Evolutionary conservation across 805 yeast genomes (phyloP).

Genomic region (Ogataea ganodermae): DNA sequence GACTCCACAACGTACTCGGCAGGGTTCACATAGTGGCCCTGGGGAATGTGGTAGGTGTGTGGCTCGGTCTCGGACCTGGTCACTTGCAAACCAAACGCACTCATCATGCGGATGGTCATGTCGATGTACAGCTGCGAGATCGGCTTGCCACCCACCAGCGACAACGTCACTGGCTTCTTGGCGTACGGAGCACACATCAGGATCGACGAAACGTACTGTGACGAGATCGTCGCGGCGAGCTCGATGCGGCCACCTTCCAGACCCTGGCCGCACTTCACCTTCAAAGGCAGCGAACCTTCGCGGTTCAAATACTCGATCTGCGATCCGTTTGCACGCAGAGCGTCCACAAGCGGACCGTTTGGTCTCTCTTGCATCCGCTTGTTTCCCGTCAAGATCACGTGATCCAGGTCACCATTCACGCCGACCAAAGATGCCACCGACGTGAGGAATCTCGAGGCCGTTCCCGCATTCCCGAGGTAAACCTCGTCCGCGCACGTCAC

Average conservation of each 20-base stretch:
- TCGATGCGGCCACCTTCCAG: constrained; percentile 91
- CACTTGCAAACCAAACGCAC: constrained; percentile 80
- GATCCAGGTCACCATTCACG: constrained; percentile 40
- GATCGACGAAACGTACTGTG: constrained; percentile 95
- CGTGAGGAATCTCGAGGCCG: constrained; percentile 93
- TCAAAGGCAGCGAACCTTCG: constrained; percentile 84
- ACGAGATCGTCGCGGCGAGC: constrained; percentile 92
- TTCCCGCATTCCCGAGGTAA: constrained; percentile 96
- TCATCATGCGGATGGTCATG: constrained; percentile 97
- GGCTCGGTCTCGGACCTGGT: constrained; percentile 66
- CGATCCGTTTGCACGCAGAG: constrained; percentile 80
- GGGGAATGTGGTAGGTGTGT: constrained; percentile 88
- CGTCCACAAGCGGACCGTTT: constrained; percentile 93
- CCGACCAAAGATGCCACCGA: constrained; percentile 86
- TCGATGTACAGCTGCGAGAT: constrained; percentile 94
- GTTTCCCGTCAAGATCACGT: constrained; percentile 83
- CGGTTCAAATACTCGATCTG: constrained; percentile 67
- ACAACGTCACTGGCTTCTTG: constrained; percentile 77
- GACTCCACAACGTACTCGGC: constrained; percentile 86
- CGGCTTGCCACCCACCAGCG: constrained; percentile 95
- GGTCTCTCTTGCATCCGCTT: constrained; percentile 98
- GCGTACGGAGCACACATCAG: constrained; percentile 99
- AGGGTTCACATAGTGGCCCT: constrained; percentile 79
- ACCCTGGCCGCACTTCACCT: constrained; percentile 66
- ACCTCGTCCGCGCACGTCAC: constrained; percentile 64